Base-by-base conservation (phyloP, 2,329 filamentous ascomycete species). In the Aspergillus pseudoterreus region DNA sequence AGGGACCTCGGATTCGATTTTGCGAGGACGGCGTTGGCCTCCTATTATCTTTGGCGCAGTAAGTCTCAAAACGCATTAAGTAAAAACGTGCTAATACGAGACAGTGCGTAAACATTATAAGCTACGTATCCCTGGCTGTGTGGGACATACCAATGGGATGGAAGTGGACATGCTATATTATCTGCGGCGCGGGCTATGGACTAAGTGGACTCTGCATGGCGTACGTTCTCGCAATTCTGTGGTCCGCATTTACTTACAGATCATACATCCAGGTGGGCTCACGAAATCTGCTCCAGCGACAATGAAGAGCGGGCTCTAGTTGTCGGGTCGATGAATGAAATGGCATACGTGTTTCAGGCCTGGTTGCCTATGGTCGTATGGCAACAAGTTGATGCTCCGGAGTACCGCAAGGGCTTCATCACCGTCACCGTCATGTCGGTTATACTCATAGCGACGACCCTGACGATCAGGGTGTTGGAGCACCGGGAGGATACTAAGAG, bases 291-390 rank as follows among this genome's bases (percentile, higher is more conserved):
- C 52, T 71, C 75, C 3, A 69, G 69, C 3, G 77, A 85, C 43
- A 81, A 84, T 49, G 84, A 88, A 65, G 85, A 88, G 68, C 73
- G 84, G 9, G 84, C 85, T 0, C 71, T 89, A 4, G 83, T 88
- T 0, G 78, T 85, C 0, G 85, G 76, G 0, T 71, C 75, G 14
- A 88, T 88, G 82, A 88, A 88, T 53, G 79, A 85, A 62, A 79
- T 88, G 71, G 84, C 84, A 0, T 87, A 87, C 53, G 83, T 87
- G 1, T 68, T 89, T 41, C 84, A 88, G 61, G 82, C 84, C 0
- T 88, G 85, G 85, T 64, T 89, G 39, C 86, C 86, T 6, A 74
- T 86, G 30, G 63, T 86, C 8, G 77, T 86, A 9, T 87, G 84
- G 84, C 80, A 83, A 68, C 81, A 84, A 61, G 74, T 83, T 0